Evolutionary conservation across 208 protist species (phyloP).

Genomic region (Leishmania tarentolae): DNA sequence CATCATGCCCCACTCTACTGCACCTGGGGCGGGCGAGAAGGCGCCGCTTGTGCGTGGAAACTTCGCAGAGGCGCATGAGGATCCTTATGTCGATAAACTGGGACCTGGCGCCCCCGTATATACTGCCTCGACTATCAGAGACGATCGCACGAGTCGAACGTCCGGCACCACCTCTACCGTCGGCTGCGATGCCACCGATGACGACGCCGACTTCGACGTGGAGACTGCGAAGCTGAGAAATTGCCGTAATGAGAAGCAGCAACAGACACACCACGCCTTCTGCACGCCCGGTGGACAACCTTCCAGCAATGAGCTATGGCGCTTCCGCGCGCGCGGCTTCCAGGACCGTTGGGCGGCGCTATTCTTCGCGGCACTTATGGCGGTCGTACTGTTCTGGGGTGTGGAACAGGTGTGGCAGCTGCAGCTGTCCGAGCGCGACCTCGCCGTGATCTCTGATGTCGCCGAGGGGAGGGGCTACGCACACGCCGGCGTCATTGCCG

Average conservation of each 20-base stretch:
- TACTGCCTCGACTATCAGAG: slow-evolving; percentile 38
- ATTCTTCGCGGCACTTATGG: slow-evolving; percentile 40
- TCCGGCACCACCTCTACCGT: background rate
- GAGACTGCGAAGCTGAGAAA: background rate
- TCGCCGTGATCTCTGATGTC: slow-evolving; percentile 29
- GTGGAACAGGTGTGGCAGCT: slow-evolving; percentile 40
- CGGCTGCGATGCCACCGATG: slow-evolving; percentile 8
- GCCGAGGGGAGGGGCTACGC: slow-evolving; percentile 12
- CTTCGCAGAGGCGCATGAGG: slow-evolving; percentile 33
- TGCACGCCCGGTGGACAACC: slow-evolving; percentile 26
- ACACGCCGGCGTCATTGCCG: background rate
- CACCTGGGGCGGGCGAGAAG: slow-evolving; percentile 1
- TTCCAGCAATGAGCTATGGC: slow-evolving; percentile 64
- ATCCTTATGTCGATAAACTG: slow-evolving; percentile 44
- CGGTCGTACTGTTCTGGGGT: slow-evolving; percentile 41
- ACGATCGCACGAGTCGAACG: slow-evolving; percentile 29
- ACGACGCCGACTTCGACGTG: background rate
- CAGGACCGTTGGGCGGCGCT: slow-evolving; percentile 65
- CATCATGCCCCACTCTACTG: background rate
- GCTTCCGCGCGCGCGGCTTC: slow-evolving; percentile 55
- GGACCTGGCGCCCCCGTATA: slow-evolving; percentile 49
- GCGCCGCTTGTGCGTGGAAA: slow-evolving; percentile 9
- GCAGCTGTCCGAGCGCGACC: slow-evolving; percentile 34
- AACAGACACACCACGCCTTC: slow-evolving; percentile 18
- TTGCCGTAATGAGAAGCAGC: background rate